Conservation (phyloP, 208 protist species). For the Tritrichomonas musculus region DNA sequence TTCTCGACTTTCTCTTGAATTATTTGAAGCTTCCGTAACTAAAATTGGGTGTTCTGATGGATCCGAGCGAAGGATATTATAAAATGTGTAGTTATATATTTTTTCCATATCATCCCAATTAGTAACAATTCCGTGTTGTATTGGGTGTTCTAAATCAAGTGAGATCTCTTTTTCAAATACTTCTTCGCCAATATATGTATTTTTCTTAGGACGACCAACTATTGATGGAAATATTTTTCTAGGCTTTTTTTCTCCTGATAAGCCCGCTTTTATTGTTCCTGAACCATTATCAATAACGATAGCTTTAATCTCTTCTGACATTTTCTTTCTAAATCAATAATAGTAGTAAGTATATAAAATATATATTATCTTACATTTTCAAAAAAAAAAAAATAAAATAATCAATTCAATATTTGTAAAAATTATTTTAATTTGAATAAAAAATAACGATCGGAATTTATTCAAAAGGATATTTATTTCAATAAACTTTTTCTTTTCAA, state of each 20-base stretch:
- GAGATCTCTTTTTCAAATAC: slow-evolving; percentile 13
- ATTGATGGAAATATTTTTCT: slow-evolving; percentile 40
- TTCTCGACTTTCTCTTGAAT: slow-evolving; percentile 69
- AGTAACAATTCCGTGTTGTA: slow-evolving; percentile 36
- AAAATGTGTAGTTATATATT: slow-evolving; percentile 50
- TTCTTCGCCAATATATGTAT: slow-evolving; percentile 37
- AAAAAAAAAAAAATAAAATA: too few relatives aligned
- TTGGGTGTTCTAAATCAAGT: slow-evolving; percentile 33
- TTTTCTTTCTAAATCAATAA: too few relatives aligned
- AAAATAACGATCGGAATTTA: too few relatives aligned
- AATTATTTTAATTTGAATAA: too few relatives aligned
- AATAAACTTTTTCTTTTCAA: too few relatives aligned
- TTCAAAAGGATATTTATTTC: too few relatives aligned
- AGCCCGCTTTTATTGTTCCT: slow-evolving; percentile 72
- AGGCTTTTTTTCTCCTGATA: slow-evolving; percentile 70
- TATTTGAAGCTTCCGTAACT: slow-evolving; percentile 73
- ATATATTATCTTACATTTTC: too few relatives aligned
- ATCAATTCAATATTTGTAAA: too few relatives aligned
- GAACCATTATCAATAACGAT: slow-evolving; percentile 82
- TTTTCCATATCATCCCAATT: slow-evolving; percentile 53
- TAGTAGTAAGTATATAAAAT: too few relatives aligned
- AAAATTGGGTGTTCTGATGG: slow-evolving; percentile 90
- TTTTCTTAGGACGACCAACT: slow-evolving; percentile 28
- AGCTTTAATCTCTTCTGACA: too few relatives aligned
- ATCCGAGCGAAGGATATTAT: slow-evolving; percentile 75